Evolutionary conservation across 768 basidiomycete genomes (phyloP).

Genomic region (Boletus subcaerulescens): DNA sequence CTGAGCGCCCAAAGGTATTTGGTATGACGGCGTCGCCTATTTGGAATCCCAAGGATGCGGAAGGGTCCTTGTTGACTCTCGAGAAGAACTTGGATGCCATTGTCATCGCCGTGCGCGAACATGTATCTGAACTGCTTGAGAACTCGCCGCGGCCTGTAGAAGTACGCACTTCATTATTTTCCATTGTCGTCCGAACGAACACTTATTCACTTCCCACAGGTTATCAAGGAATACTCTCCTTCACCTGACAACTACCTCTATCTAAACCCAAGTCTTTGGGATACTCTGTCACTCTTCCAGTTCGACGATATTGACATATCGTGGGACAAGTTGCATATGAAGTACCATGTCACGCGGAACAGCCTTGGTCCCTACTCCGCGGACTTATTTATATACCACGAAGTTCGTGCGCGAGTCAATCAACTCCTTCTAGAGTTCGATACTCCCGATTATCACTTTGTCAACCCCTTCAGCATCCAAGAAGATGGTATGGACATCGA

Average conservation of each 20-base stretch:
- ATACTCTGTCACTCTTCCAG: slow-evolving; percentile 42
- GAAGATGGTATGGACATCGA: slow-evolving; percentile 31
- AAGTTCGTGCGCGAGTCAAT: slow-evolving; percentile 50
- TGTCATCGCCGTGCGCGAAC: slow-evolving; percentile 69
- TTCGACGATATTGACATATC: slow-evolving; percentile 44
- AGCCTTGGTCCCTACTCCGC: slow-evolving; percentile 75
- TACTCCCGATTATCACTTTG: slow-evolving; percentile 15
- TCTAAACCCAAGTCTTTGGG: slow-evolving; percentile 55
- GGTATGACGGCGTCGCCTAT: slow-evolving; percentile 93
- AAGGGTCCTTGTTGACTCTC: slow-evolving; percentile 56
- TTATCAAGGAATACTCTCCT: slow-evolving; percentile 53
- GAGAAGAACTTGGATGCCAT: slow-evolving; percentile 73
- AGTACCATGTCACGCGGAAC: slow-evolving; percentile 57
- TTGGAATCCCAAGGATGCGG: slow-evolving; percentile 72
- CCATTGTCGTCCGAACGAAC: neutral
- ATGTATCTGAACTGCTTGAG: slow-evolving; percentile 60
- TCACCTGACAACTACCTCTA: slow-evolving; percentile 55
- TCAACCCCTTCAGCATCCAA: slow-evolving; percentile 14
- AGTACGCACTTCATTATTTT: slow-evolving; percentile 34
- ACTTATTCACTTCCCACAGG: slow-evolving; percentile 34
- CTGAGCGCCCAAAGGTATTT: slow-evolving; percentile 74
- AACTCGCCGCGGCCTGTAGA: slow-evolving; percentile 67
- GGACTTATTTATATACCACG: slow-evolving; percentile 65
- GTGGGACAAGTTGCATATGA: slow-evolving; percentile 57
- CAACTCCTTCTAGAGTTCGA: slow-evolving; percentile 36